These are phyloP conservation scores for Pseudotulostoma volvatum DNA, from an alignment of 495 filamentous ascomycete genomes.

Conservation along the genomic window DNA sequence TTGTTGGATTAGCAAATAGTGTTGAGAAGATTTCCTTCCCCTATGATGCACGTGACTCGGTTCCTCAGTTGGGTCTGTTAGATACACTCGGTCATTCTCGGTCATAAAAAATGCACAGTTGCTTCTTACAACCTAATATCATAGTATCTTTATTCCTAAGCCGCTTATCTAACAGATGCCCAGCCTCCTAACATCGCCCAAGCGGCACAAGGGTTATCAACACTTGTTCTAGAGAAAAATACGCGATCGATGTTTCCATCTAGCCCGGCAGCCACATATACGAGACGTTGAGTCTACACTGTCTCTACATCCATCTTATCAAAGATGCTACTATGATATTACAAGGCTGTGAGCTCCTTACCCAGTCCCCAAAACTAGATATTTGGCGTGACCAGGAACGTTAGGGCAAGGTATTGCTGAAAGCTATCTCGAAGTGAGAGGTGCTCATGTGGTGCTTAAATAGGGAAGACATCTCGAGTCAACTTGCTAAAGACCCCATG, in stretches of 20 bases:
- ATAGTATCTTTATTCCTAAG: too few relatives aligned
- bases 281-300: conserved; percentile 92
- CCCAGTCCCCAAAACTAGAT: conserved; percentile 85
- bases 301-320: conserved; percentile 52
- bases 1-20: too few relatives aligned
- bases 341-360: conserved; percentile 81
- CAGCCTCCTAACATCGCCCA: conserved; percentile 72
- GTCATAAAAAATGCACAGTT: too few relatives aligned
- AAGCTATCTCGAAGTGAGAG: conserved; percentile 72
- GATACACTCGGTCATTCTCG: too few relatives aligned
- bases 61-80: too few relatives aligned
- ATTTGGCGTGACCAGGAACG: conserved; percentile 58
- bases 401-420: conserved; percentile 68
- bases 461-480: conserved; percentile 25
- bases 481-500: too few relatives aligned
- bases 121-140: too few relatives aligned
- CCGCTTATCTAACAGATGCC: too few relatives aligned
- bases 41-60: too few relatives aligned
- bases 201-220: conserved; percentile 66
- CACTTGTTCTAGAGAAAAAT: conserved; percentile 69
- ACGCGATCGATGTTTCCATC: conserved; percentile 20
- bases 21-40: too few relatives aligned
- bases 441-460: conserved; percentile 85
- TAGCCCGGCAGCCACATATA: conserved; percentile 73
- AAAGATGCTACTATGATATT: conserved; percentile 82